These are phyloP conservation scores for Coniochaeta sp. DNA, from an alignment of 2,329 filamentous ascomycete genomes.

Conservation along the genomic window DNA sequence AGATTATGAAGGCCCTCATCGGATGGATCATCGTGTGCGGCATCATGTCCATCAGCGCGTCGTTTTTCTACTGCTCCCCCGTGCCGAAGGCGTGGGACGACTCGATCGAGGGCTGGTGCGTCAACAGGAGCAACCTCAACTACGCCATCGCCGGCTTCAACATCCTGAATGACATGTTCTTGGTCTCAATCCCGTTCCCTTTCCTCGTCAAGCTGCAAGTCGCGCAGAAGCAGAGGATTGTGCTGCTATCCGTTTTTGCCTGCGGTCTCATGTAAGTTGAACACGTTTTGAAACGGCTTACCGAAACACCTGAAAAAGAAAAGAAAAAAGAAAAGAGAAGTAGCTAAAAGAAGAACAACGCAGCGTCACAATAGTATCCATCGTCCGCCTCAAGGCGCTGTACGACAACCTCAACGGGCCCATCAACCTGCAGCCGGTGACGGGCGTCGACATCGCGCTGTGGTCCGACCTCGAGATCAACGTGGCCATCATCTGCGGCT, in stretches of 20 bases:
- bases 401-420: slow-evolving; percentile 3
- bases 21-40: slow-evolving; percentile 16
- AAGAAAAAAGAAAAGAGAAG: not conserved
- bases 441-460: slow-evolving; percentile 14
- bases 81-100: slow-evolving; percentile 14
- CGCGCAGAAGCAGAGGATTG: slow-evolving; percentile 31
- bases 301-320: too few species aligned
- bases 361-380: slow-evolving; percentile 9
- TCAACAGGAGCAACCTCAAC: slow-evolving; percentile 13
- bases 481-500: slow-evolving; percentile 31
- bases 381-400: slow-evolving; percentile 13
- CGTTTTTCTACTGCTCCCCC: slow-evolving; percentile 18
- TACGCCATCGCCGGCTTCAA: slow-evolving; percentile 21
- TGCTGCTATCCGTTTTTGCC: slow-evolving; percentile 29
- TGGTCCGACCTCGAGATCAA: slow-evolving; percentile 21
- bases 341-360: slow-evolving; percentile 16
- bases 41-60: slow-evolving; percentile 16
- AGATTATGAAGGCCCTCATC: slow-evolving; percentile 14
- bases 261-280: slow-evolving; percentile 13
- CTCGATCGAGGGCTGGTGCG: slow-evolving; percentile 11
- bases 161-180: slow-evolving; percentile 20
- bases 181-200: slow-evolving; percentile 19
- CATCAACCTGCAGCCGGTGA: slow-evolving; percentile 5
- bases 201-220: slow-evolving; percentile 25
- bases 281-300: too few species aligned